Evolutionary conservation across 2,329 filamentous ascomycete genomes (phyloP), one percentile per base, ranked within the genome.

Genomic region (Penicillium sp.): DNA sequence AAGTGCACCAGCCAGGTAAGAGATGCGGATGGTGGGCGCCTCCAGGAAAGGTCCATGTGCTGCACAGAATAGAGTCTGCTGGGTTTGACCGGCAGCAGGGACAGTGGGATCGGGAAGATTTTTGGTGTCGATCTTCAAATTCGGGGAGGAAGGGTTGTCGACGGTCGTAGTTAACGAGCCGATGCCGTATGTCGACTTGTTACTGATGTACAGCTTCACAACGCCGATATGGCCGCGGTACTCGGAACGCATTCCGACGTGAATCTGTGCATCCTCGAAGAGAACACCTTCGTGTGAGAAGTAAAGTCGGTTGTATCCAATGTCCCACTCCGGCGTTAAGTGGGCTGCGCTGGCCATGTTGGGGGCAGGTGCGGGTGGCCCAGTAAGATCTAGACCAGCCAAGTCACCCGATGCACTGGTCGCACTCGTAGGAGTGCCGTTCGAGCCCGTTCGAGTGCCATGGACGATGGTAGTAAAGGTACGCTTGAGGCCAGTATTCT

Each of bases 161-260:
- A 97, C 76, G 0, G 92, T 95, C 0, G 94, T 97, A 0, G 94
- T 97, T 69, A 99, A 95, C 0, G 92, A 96, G 48, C 85, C 88
- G 63, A 99, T 88, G 0, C 88, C 76, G 33, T 88, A 87, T 0
- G 90, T 86, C 0, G 90, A 91, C 75, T 96, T 96, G 79, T 99
- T 99, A 55, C 86, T 89, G 70, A 97, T 96, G 73, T 97, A 99
- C 46, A 96, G 77, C 64, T 99, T 97, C 56, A 99, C 78, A 64
- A 94, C 96, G 38, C 94, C 94, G 76, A 96, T 87, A 68, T 96
- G 90, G n/a, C 87, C 89, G 54, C 94, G 87, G 69, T 96, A 99
- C 73, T 99, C 94, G 9, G 91, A 95, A 31, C 94, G 86, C 46
- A 97, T 76, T 28, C 94, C 94, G 36, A 99, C 81, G 68, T 99